Conservation (phyloP, 1,284 basidiomycete genomes). For the Coniophora puteana region DNA sequence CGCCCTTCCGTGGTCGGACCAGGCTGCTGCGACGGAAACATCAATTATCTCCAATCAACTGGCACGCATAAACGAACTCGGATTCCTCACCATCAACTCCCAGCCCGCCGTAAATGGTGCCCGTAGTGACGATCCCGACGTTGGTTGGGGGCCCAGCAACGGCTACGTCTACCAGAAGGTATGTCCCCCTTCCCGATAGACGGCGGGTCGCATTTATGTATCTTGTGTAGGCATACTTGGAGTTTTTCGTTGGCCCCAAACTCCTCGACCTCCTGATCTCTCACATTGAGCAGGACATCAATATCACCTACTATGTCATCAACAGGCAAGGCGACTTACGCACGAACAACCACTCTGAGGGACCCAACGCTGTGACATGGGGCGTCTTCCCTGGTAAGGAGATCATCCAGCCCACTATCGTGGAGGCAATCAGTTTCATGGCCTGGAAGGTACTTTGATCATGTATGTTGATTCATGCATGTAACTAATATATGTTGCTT, state of each 20-base stretch:
- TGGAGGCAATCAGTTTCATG: constrained; percentile 95
- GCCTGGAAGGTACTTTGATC: constrained; percentile 80
- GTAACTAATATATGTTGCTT: constrained; percentile 3
- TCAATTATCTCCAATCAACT: constrained; percentile 79
- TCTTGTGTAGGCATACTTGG: constrained; percentile 82
- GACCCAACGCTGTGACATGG: constrained; percentile 99
- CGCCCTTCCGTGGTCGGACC: constrained; percentile 96
- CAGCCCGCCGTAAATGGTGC: constrained; percentile 97
- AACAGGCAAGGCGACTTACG: constrained; percentile 89
- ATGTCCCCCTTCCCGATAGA: constrained; percentile 4
- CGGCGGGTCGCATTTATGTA: constrained; percentile 1
- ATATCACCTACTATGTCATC: constrained; percentile 96
- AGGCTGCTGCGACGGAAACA: constrained; percentile 83
- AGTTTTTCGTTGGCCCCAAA: constrained; percentile 86
- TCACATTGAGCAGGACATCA: constrained; percentile 84
- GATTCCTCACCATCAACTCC: constrained; percentile 97
- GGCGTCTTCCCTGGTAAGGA: constrained; percentile 99
- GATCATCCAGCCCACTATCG: constrained; percentile 97
- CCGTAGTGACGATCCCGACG: constrained; percentile 78
- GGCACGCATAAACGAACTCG: constrained; percentile 82
- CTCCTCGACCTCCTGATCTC: constrained; percentile 75
- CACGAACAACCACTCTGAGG: constrained; percentile 90
- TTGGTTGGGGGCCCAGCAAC: constrained; percentile 94
- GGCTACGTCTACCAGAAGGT: constrained; percentile 99
- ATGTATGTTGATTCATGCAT: constrained; percentile 3